Percentiles rank a stretch among this genome's conserved stretches.
phyloP scores from a whole-genome alignment of 2,329 filamentous ascomycete species.

The Apiospora pterosperma region DNA sequence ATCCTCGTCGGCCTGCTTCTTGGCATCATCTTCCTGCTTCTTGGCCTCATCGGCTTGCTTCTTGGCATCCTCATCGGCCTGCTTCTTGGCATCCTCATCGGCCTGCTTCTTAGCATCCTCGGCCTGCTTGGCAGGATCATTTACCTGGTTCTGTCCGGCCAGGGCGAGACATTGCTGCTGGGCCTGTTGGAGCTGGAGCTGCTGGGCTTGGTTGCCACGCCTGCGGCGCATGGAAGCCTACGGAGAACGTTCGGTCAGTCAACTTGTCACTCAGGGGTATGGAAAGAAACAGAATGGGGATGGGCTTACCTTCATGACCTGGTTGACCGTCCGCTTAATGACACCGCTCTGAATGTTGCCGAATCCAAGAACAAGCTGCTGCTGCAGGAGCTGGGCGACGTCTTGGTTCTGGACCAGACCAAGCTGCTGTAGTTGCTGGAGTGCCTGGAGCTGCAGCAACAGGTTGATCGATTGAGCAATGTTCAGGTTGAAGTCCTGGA shows the following conservation, averaged over 20 bases:
- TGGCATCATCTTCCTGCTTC: background rate
- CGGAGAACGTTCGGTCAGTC: background rate
- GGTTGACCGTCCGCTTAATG: conserved; percentile 21
- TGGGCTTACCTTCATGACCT: conserved; percentile 18
- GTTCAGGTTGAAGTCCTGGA: conserved; percentile 15
- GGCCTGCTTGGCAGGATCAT: background rate
- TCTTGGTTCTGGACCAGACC: conserved; percentile 15
- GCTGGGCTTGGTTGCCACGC: background rate
- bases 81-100: background rate
- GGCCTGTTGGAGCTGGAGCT: conserved; percentile 1
- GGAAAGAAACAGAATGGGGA: background rate
- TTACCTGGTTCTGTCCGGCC: no score
- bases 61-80: background rate
- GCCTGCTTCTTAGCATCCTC: background rate
- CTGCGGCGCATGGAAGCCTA: background rate
- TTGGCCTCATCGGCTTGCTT: background rate
- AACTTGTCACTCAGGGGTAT: conserved; percentile 7
- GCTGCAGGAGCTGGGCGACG: conserved; percentile 17
- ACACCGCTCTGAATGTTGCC: conserved; percentile 17
- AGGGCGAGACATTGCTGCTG: background rate
- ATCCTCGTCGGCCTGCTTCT: background rate
- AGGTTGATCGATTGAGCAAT: conserved; percentile 23
- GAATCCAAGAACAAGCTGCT: conserved; percentile 16
- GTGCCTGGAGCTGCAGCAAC: conserved; percentile 25
- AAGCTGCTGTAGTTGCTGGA: conserved; percentile 22